Evolutionary conservation across 306 rosid genomes (phyloP).

Genomic region (Dalbergia cochinchinensis): DNA sequence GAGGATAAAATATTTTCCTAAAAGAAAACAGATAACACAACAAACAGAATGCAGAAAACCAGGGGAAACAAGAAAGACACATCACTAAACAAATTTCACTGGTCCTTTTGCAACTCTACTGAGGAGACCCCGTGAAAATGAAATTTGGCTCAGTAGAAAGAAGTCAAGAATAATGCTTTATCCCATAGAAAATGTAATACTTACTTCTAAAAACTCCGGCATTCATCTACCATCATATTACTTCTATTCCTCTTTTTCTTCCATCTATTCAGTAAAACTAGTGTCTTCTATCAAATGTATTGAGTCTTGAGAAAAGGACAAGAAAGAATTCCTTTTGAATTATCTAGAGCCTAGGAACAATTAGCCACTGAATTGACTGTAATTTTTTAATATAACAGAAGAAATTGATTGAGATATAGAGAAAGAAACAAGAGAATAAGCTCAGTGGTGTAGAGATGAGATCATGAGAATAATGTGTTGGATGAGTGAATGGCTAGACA

Average conservation of each 20-base stretch:
- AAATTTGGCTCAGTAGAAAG: neutral
- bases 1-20: neutral
- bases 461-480: too few species aligned
- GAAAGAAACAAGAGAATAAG: too few species aligned
- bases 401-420: too few species aligned
- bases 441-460: too few species aligned
- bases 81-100: slow-evolving; percentile 22
- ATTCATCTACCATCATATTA: slow-evolving; percentile 13
- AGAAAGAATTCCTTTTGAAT: too few species aligned
- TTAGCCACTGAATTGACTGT: too few species aligned
- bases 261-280: slow-evolving; percentile 4
- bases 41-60: slow-evolving; percentile 11
- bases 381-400: too few species aligned
- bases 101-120: neutral
- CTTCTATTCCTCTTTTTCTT: neutral
- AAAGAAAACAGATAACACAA: slow-evolving; percentile 2
- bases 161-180: neutral
- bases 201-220: neutral
- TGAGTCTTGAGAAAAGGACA: too few species aligned
- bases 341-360: too few species aligned
- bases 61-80: neutral
- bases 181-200: slow-evolving; percentile 4
- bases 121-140: neutral
- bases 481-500: too few species aligned
- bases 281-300: neutral